Evolutionary conservation across 1,284 basidiomycete species (phyloP).

Genomic region (Puccinia coronata): DNA sequence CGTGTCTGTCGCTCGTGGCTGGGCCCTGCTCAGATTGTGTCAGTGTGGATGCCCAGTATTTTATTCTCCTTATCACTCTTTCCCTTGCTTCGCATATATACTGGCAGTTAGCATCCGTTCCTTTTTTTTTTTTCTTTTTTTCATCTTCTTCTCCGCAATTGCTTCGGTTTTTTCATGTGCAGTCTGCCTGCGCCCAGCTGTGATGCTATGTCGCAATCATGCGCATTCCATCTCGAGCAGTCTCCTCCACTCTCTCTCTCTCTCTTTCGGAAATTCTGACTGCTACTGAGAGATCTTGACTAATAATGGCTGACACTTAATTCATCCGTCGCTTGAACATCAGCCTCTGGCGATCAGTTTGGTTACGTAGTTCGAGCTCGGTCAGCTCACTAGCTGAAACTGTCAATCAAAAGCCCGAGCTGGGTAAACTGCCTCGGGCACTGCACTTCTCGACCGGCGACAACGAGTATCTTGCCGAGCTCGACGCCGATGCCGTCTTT

Average conservation of each 20-base stretch:
- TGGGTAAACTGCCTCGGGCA: constrained; percentile 18
- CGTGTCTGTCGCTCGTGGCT: constrained; percentile 45
- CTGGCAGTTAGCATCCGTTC: too few species aligned
- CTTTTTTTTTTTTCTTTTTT: too few species aligned
- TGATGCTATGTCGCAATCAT: not conserved
- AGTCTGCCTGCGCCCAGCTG: not conserved
- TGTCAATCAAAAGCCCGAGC: constrained; percentile 28
- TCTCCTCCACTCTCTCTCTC: not conserved
- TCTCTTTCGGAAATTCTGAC: too few species aligned
- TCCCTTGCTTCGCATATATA: constrained; percentile 2
- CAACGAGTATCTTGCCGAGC: constrained; percentile 31
- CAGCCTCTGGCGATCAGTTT: constrained; percentile 44
- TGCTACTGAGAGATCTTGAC: not conserved
- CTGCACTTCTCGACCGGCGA: constrained; percentile 36
- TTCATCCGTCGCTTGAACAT: not conserved
- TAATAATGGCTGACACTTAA: not conserved
- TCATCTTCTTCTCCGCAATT: not conserved
- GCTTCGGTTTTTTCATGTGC: not conserved
- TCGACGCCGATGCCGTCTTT: constrained; percentile 46
- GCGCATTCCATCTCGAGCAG: too few species aligned
- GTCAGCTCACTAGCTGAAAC: constrained; percentile 25
- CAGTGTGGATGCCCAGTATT: constrained; percentile 1
- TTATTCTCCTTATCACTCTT: not conserved
- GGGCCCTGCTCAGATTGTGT: constrained; percentile 42
- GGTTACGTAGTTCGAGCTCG: constrained; percentile 16